Percentiles rank a stretch among this genome's conserved stretches.
These are phyloP conservation scores for Trichosporon sp. DNA, from an alignment of 1,284 basidiomycete genomes.

Conservation along the genomic window DNA sequence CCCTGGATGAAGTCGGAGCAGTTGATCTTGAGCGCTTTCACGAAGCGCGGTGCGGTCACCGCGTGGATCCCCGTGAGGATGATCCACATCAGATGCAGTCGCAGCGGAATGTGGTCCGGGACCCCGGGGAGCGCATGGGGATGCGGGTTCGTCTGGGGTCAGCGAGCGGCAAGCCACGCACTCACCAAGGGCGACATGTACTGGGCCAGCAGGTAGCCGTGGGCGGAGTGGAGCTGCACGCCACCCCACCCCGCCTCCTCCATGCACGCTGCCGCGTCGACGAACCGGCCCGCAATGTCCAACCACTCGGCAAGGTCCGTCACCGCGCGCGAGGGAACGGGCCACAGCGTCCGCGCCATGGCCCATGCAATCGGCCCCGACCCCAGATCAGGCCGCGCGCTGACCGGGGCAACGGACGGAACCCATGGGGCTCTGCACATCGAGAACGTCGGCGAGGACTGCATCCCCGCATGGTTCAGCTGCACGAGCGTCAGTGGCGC, in stretches of 20 bases:
- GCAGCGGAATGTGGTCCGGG: conserved; percentile 37
- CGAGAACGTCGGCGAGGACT: conserved; percentile 58
- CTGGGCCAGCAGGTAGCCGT: conserved; percentile 82
- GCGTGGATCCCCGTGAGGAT: conserved; percentile 62
- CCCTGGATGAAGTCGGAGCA: conserved; percentile 71
- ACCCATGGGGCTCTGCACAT: conserved; percentile 36
- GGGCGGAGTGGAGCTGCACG: conserved; percentile 79
- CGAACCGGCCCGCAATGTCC: conserved; percentile 62
- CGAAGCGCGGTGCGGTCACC: conserved; percentile 59
- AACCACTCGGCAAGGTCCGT: conserved; percentile 58
- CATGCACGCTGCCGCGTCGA: conserved; percentile 65
- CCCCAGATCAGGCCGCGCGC: conserved; percentile 53
- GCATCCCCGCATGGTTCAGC: conserved; percentile 79
- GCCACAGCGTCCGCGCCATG: conserved; percentile 60
- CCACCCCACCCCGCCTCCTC: conserved; percentile 77
- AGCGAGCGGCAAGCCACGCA: background rate
- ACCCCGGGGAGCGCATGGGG: conserved; percentile 60
- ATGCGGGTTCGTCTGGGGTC: conserved; percentile 59
- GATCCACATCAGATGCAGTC: conserved; percentile 62
- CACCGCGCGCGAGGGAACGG: conserved; percentile 55
- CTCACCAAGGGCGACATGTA: conserved; percentile 74
- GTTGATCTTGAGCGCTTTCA: conserved; percentile 81
- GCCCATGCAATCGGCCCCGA: conserved; percentile 49
- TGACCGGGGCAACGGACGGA: conserved; percentile 68
- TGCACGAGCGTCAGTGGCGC: conserved; percentile 59